Conservation (phyloP, 352 stramenopile genomes). For the Phytophthora pisi region DNA sequence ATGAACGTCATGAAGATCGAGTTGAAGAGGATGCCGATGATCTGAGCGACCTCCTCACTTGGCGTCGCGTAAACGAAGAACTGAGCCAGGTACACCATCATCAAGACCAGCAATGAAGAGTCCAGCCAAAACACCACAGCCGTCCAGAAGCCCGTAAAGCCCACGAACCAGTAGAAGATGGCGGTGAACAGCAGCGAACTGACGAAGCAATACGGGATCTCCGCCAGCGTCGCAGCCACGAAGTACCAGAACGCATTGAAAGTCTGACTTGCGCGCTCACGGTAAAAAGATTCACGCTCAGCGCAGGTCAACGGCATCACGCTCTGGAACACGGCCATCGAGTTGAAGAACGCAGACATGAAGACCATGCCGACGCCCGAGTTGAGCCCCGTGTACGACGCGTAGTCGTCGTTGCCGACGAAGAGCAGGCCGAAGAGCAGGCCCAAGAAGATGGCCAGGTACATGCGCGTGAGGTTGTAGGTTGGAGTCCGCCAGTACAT, state of each 20-base stretch:
- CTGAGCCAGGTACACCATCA: constrained; percentile 43
- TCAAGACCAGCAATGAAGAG: constrained; percentile 30
- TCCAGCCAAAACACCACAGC: constrained; percentile 33
- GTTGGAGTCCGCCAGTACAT: constrained; percentile 60
- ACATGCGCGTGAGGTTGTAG: constrained; percentile 70
- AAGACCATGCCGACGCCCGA: constrained; percentile 56
- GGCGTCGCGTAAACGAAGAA: constrained; percentile 39
- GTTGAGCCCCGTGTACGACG: constrained; percentile 41
- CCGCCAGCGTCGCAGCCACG: constrained; percentile 45
- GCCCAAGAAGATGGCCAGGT: constrained; percentile 65
- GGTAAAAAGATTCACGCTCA: constrained; percentile 67
- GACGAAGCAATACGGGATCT: constrained; percentile 73
- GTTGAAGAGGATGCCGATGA: constrained; percentile 40
- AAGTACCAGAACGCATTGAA: constrained; percentile 76
- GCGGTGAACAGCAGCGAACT: constrained; percentile 34
- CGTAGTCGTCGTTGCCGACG: constrained; percentile 34
- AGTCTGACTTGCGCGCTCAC: constrained; percentile 81
- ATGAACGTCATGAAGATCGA: constrained; percentile 45
- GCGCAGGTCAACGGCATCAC: constrained; percentile 69
- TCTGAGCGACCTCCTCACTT: constrained; percentile 33
- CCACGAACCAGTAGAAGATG: constrained; percentile 44
- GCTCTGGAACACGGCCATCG: constrained; percentile 68
- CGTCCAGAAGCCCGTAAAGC: constrained; percentile 32
- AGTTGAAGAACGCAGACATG: constrained; percentile 57
- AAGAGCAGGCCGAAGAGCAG: constrained; percentile 80